Evolutionary conservation across 1,284 basidiomycete genomes (phyloP).

Genomic region (Moniliophthora roreri): DNA sequence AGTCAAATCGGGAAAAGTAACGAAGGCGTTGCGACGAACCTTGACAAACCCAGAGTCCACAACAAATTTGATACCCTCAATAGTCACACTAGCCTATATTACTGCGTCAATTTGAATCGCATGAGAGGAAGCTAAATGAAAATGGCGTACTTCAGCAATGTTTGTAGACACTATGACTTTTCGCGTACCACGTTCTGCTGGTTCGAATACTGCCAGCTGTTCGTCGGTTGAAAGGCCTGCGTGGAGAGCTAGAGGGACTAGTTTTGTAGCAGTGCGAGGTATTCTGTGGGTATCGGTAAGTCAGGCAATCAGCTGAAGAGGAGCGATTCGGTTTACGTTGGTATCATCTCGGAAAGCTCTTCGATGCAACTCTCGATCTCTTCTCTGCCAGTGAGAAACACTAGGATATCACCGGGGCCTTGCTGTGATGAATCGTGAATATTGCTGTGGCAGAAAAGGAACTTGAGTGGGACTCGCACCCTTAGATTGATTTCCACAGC

Average conservation of each 20-base stretch:
- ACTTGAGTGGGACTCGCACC: constrained; percentile 40
- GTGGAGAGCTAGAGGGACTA: constrained; percentile 81
- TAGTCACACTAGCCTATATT: constrained; percentile 86
- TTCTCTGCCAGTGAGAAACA: constrained; percentile 96
- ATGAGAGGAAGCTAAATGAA: background rate
- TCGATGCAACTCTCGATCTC: constrained; percentile 92
- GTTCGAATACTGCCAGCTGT: constrained; percentile 83
- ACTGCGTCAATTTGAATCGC: background rate
- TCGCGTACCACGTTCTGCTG: constrained; percentile 69
- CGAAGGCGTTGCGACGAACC: constrained; percentile 39
- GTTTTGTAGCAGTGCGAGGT: constrained; percentile 57
- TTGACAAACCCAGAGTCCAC: constrained; percentile 96
- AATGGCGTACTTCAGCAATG: constrained; percentile 81
- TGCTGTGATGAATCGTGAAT: constrained; percentile 37
- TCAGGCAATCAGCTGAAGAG: constrained; percentile 12
- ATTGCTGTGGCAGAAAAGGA: background rate
- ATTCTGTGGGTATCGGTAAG: constrained; percentile 44
- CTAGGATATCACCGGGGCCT: constrained; percentile 85
- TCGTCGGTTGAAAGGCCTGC: constrained; percentile 86
- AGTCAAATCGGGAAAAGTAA: background rate
- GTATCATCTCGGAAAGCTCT: constrained; percentile 74
- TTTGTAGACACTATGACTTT: constrained; percentile 96
- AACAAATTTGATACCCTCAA: constrained; percentile 95
- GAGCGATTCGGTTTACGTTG: constrained; percentile 55
- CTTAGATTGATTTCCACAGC: constrained; percentile 86